phyloP scores from a whole-genome alignment of 192 early-diverging fungal genomes.

The Gamsiella multidivaricata region DNA sequence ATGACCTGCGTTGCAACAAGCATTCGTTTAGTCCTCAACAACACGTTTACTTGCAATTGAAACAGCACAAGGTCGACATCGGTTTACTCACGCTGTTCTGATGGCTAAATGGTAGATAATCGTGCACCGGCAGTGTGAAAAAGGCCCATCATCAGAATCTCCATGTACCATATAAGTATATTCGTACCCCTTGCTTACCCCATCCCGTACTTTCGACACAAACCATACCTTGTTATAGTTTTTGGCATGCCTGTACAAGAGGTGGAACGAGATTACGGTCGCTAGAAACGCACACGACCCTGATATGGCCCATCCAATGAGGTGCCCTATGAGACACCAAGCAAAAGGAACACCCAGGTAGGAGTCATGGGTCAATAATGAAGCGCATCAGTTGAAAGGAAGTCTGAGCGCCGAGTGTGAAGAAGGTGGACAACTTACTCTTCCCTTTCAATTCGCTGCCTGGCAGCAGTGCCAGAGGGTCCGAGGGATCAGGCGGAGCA shows the following conservation, averaged over 20 bases:
- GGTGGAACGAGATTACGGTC: slow-evolving; percentile 59
- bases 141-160: no score
- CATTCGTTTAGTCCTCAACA: no score
- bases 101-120: no score
- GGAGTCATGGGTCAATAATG: no score
- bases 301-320: slow-evolving; percentile 69
- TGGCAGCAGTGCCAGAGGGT: background rate
- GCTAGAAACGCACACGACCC: slow-evolving; percentile 66
- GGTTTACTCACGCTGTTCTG: slow-evolving; percentile 26
- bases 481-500: slow-evolving; percentile 3
- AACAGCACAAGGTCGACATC: no score
- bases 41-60: no score
- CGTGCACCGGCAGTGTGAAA: no score
- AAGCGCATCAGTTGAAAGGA: background rate
- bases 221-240: slow-evolving; percentile 67
- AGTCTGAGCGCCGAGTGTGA: background rate
- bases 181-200: no score
- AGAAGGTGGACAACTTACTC: slow-evolving; percentile 5
- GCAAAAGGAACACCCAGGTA: no score
- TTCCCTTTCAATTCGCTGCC: slow-evolving; percentile 24
- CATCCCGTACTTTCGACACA: no score
- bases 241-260: slow-evolving; percentile 63
- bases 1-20: slow-evolving; percentile 59
- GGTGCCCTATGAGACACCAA: slow-evolving; percentile 59
- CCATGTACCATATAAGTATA: no score